Conservation (phyloP, 2,329 filamentous ascomycete genomes). For the Leptographium lundbergii region DNA sequence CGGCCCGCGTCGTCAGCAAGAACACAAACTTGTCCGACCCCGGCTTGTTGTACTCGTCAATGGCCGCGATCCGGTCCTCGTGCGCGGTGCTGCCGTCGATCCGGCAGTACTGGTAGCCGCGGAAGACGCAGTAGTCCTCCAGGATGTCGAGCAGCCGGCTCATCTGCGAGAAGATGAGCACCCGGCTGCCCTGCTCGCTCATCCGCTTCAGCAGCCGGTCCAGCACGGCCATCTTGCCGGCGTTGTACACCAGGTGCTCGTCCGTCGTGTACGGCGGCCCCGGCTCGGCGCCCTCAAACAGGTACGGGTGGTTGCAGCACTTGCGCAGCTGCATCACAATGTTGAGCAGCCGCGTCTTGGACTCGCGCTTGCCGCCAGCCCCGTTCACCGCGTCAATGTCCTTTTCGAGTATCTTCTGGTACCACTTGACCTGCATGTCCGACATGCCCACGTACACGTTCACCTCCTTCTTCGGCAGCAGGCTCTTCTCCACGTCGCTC, state of each 20-base stretch:
- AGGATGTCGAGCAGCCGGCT: slow-evolving; percentile 92
- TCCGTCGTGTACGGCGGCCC: slow-evolving; percentile 97
- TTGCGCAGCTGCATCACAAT: slow-evolving; percentile 99
- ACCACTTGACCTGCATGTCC: slow-evolving; percentile 99
- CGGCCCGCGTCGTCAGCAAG: slow-evolving; percentile 85
- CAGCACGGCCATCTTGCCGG: slow-evolving; percentile 94
- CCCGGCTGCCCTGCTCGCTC: slow-evolving; percentile 75
- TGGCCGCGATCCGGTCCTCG: slow-evolving; percentile 92
- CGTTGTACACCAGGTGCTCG: slow-evolving; percentile 85
- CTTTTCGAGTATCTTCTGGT: slow-evolving; percentile 96
- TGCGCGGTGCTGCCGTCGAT: slow-evolving; percentile 96
- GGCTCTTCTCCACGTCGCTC: slow-evolving; percentile 93
- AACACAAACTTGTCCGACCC: slow-evolving; percentile 96
- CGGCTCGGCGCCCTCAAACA: slow-evolving; percentile 94
- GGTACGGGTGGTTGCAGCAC: slow-evolving; percentile 96
- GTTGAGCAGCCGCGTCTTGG: slow-evolving; percentile 90
- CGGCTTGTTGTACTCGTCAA: slow-evolving; percentile 96
- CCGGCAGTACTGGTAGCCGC: slow-evolving; percentile 88
- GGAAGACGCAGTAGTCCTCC: slow-evolving; percentile 96
- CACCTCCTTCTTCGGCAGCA: slow-evolving; percentile 92
- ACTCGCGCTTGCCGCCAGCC: slow-evolving; percentile 89
- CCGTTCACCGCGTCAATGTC: slow-evolving; percentile 98
- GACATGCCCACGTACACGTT: slow-evolving; percentile 98
- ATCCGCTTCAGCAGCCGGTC: slow-evolving; percentile 82
- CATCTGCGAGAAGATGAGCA: slow-evolving; percentile 99